phyloP scores from a whole-genome alignment of 805 yeast species.

The Wickerhamiella kurtzmanii region DNA sequence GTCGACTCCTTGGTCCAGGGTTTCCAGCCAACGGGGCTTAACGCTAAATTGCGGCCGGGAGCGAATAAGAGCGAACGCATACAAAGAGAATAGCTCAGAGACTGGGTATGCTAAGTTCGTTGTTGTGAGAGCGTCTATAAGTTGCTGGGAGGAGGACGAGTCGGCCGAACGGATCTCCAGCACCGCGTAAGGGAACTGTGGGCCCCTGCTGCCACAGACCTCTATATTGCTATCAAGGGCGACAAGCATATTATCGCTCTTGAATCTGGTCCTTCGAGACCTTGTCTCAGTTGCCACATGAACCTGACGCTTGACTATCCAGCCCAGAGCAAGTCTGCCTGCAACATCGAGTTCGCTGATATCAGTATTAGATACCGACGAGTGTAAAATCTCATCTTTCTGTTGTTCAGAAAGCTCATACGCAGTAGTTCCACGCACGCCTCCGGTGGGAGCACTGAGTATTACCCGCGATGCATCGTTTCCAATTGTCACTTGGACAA shows the following conservation, averaged over 20 bases:
- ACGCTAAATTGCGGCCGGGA: slow-evolving; percentile 24
- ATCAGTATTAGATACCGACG: slow-evolving; percentile 2
- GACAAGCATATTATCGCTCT: slow-evolving; percentile 7
- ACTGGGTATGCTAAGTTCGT: slow-evolving; percentile 40
- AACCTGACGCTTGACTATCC: slow-evolving; percentile 24
- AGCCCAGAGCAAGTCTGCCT: slow-evolving; percentile 26
- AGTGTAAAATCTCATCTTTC: background rate
- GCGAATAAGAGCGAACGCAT: slow-evolving; percentile 25
- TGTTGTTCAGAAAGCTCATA: slow-evolving; percentile 10
- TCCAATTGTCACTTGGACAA: slow-evolving; percentile 19
- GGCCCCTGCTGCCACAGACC: slow-evolving; percentile 6
- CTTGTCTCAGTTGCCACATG: slow-evolving; percentile 19
- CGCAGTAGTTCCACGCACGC: slow-evolving; percentile 23
- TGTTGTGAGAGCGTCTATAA: slow-evolving; percentile 29
- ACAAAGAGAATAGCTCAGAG: slow-evolving; percentile 28
- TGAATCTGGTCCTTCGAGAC: slow-evolving; percentile 20
- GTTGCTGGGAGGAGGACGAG: slow-evolving; percentile 21
- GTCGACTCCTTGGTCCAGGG: slow-evolving; percentile 26
- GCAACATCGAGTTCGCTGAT: slow-evolving; percentile 5
- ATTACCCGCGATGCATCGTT: slow-evolving; percentile 9
- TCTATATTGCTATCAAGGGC: slow-evolving; percentile 23
- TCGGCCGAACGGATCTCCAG: slow-evolving; percentile 36
- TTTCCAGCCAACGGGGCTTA: slow-evolving; percentile 30
- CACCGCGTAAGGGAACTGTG: slow-evolving; percentile 36
- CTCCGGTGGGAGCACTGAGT: slow-evolving; percentile 29